Evolutionary conservation across 352 stramenopile genomes (phyloP), one percentile per base, ranked within the genome.

Genomic region (Globisporangium perplexum): DNA sequence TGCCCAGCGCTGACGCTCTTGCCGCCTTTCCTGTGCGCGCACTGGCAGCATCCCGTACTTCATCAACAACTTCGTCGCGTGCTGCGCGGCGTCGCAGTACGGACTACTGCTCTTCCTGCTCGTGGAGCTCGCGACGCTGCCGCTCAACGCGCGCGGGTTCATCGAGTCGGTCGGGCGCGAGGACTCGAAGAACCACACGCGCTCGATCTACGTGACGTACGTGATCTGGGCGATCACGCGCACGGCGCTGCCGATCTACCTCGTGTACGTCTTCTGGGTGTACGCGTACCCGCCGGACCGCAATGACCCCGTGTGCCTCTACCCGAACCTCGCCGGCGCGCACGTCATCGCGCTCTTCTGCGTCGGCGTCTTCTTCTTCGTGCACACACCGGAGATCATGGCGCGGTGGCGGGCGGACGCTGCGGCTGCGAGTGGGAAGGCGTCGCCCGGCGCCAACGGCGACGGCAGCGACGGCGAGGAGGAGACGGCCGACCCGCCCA

Each of bases 1-100:
- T 4, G n/a, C n/a, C n/a, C n/a, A n/a, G n/a, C n/a, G n/a, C n/a
- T 23, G 15, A 36, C 6, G 12, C 20, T 24, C 24, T 49, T 23
- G 53, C 22, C 33, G 23, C 35, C 7, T 48, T 24, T 7, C 31
- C 18, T 50, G 15, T 64, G 17, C 43, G 14, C 33, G 41, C 14
- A 20, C 42, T 6, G 6, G 35, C 55, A 91, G 81, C 14, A 59
- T 90, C 11, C 83, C 83, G 35, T 93, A 93, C 60, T 74, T 83
- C 12, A 88, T 93, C 66, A 90, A 93, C 76, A 93, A 93, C 63
- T 93, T 93, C 53, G 60, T 88, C 18, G 83, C 83, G 46, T 90
- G 79, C 65, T 93, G 83, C 50, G 78, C 72, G 12, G 78, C 80
- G 17, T 85, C 74, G 14, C 78, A 90, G 52, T 93, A 88, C 41